Base-by-base conservation (phyloP, 345 rosid species). In the Citrus inodora region DNA sequence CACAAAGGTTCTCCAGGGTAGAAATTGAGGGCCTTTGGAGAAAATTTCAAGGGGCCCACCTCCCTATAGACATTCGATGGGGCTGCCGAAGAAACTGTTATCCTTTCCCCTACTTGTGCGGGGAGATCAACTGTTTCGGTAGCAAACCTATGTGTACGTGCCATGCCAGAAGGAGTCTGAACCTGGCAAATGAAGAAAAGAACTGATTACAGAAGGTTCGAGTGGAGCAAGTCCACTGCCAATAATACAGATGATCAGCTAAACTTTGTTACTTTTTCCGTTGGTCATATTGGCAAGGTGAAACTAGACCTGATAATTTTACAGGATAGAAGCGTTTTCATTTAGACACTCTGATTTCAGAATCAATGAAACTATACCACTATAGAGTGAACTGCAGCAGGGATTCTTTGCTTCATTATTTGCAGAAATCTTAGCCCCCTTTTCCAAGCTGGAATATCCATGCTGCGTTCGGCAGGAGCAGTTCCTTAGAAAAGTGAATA, bases 381-480 rank as follows among this genome's bases (percentile, higher is more conserved):
- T 85, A 92, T 80, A 74, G 98, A 94, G 84, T 94, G 98, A 77
- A 96, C 92, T 7, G 95, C 94, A 72, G 95, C 90, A 28, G 91
- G 89, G 80, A 87, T 71, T 66, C 86, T 89, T 86, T 88, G 89
- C 88, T 92, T 94, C 86, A 85, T 76, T 76, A 92, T 73, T 82
- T 90, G 91, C 83, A 94, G 86, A 63, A 92, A 91, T 78, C 91
- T 88, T 77, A 96, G 93, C 85, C 97, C 97, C 79, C 91, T 88
- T 84, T 90, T 90, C 98, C 97, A 96, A 37, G 91, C 92, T 80
- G 99, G 92, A 85, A 91, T 86, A 78, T 94, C 98, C 89, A 88
- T 92, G 93, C 98, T 94, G 99, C 98, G 99, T 96, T 91, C 97
- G 93, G 93, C 91, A 96, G 92, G 93, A 90, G 97, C 86, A 92